phyloP scores from a whole-genome alignment of 441 rosid species.

The Kokia cookei region DNA sequence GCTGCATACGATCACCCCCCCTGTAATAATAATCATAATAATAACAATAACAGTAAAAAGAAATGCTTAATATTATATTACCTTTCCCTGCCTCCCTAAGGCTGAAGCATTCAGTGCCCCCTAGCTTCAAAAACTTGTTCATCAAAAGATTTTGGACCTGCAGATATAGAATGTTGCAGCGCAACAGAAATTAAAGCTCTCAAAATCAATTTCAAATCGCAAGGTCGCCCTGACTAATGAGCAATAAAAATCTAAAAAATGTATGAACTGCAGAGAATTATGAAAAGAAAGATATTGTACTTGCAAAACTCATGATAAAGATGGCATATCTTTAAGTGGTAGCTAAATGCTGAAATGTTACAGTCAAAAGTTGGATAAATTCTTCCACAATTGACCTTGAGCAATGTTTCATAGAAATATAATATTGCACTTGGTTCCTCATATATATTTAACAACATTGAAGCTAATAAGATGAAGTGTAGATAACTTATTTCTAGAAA shows the following conservation, averaged over 20 bases:
- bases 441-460: neutral
- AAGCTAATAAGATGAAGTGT: neutral
- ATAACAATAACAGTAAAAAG: no score
- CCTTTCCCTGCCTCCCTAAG: conserved; percentile 62
- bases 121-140: conserved; percentile 46
- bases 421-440: neutral
- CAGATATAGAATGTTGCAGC: conserved; percentile 10
- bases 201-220: neutral
- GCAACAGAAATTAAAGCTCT: neutral
- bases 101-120: conserved; percentile 47
- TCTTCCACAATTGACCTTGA: neutral
- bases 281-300: neutral
- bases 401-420: neutral
- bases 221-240: neutral
- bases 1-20: neutral
- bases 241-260: neutral
- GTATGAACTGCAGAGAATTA: neutral
- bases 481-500: neutral
- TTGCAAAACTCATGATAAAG: neutral
- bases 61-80: conserved; percentile 13
- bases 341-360: neutral
- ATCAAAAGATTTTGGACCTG: conserved; percentile 44
- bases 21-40: neutral
- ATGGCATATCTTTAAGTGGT: neutral
- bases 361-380: neutral